Evolutionary conservation across 768 basidiomycete genomes (phyloP).

Genomic region (Boletus tylopilopsis): DNA sequence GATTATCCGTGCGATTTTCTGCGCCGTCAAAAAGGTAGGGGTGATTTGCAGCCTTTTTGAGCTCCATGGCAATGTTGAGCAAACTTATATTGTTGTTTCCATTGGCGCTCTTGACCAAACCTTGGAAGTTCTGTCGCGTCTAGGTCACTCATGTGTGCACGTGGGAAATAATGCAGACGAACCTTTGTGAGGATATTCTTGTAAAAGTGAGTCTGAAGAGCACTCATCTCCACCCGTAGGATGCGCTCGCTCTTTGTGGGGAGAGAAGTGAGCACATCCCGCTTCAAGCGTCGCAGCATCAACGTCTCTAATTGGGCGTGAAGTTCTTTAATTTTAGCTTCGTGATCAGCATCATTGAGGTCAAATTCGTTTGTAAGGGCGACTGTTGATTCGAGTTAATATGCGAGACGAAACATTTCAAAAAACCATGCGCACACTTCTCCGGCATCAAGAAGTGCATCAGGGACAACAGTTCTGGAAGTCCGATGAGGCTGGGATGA

Average conservation of each 20-base stretch:
- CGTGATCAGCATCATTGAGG: slow-evolving; percentile 88
- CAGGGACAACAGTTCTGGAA: slow-evolving; percentile 82
- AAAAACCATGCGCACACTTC: slow-evolving; percentile 61
- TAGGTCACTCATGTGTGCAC: slow-evolving; percentile 1
- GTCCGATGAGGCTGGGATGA: slow-evolving; percentile 8
- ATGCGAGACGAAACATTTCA: background rate
- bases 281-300: slow-evolving; percentile 94
- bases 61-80: slow-evolving; percentile 98
- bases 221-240: slow-evolving; percentile 94
- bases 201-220: slow-evolving; percentile 96
- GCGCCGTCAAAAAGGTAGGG: slow-evolving; percentile 98
- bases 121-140: slow-evolving; percentile 77
- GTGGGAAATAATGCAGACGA: slow-evolving; percentile 7
- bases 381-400: slow-evolving; percentile 46
- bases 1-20: slow-evolving; percentile 56
- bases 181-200: slow-evolving; percentile 97
- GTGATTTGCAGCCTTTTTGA: slow-evolving; percentile 98
- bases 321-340: slow-evolving; percentile 91
- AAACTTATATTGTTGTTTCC: slow-evolving; percentile 90
- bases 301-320: slow-evolving; percentile 89
- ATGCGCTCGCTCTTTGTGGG: slow-evolving; percentile 99
- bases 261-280: slow-evolving; percentile 91
- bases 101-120: slow-evolving; percentile 83
- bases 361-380: slow-evolving; percentile 95
- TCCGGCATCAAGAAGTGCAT: slow-evolving; percentile 99